Base-by-base conservation (phyloP, 2,329 filamentous ascomycete genomes). In the Alternaria longipes region DNA sequence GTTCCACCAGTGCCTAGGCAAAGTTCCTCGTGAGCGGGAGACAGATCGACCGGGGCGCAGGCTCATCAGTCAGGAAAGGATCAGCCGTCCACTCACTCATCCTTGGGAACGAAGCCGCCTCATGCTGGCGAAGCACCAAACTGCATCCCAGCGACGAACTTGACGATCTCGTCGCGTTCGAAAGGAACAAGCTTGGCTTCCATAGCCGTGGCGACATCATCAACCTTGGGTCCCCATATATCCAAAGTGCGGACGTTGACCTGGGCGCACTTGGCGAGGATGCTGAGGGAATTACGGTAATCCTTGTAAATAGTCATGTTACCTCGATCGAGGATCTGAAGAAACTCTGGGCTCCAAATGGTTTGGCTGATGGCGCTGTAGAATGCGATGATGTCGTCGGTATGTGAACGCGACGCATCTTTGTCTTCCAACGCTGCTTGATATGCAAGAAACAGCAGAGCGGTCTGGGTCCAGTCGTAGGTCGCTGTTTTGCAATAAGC, bases 31-130 rank as follows among this genome's bases (percentile, higher is more conserved):
- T 41, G 22, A 56, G 32, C 5, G 44, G 54, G 8, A 41, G 41
- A 30, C 24, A 44, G 3, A 18, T 32, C 26, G 20, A 16, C 8
- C 41, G 20, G 8, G 28, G 28, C 28, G 28, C 28, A 30, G 34
- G 54, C 44, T 49, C 34, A 47, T 44, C 42, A 28, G 30, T 56
- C 32, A 34, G 34, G 14, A 34, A 56, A 22, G 54, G 44, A 50
- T 49, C 34, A 34, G 30, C 38, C 32, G 32, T 40, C 22, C 26
- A 52, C 14, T 16, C 36, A 12, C 32, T 18, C n/a, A 20, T 18
- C 36, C 26, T 40, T 36, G 34, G 32, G 24, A 40, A 12, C 4
- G 34, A 34, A 49, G 22, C 24, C 22, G 14, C 5, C 28, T 22
- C 38, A 7, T 34, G 46, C 3, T 34, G 30, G 8, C 46, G 46